phyloP scores from a whole-genome alignment of 2,329 filamentous ascomycete species.

The Dothiorella sarmentorum region DNA sequence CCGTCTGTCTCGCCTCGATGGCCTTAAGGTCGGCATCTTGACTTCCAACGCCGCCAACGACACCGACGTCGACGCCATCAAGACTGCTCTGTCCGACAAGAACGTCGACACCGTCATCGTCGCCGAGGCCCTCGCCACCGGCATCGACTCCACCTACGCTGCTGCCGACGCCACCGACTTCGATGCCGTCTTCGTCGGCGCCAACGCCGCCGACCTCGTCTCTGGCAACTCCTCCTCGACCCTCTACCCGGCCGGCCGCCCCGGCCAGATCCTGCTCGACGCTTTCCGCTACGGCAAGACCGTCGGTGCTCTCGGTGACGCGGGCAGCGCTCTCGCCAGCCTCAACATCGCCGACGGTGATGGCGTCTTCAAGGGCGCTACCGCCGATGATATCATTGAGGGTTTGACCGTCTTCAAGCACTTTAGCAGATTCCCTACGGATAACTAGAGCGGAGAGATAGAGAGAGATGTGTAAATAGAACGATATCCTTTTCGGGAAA shows the following conservation, averaged over 20 bases:
- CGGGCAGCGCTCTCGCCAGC: constrained; percentile 38
- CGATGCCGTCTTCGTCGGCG: constrained; percentile 60
- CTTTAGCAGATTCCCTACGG: constrained; percentile 59
- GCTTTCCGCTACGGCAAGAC: constrained; percentile 70
- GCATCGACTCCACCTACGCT: constrained; percentile 63
- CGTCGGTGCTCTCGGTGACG: constrained; percentile 56
- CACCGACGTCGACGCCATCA: constrained; percentile 53
- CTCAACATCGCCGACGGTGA: constrained; percentile 43
- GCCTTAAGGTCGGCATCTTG: constrained; percentile 63
- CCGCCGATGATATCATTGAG: constrained; percentile 39
- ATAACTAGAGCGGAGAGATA: constrained; percentile 29
- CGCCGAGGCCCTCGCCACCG: constrained; percentile 53
- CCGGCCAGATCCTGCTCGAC: constrained; percentile 60
- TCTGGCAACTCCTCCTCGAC: constrained; percentile 33
- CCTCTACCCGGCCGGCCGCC: constrained; percentile 62
- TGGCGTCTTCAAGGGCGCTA: constrained; percentile 35
- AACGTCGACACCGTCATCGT: constrained; percentile 60
- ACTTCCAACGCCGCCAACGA: constrained; percentile 46
- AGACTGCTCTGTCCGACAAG: constrained; percentile 45
- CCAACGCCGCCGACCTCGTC: constrained; percentile 56
- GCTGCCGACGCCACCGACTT: constrained; percentile 60
- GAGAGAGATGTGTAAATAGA: neutral
- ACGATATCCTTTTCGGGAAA: no score
- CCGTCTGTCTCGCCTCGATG: constrained; percentile 58
- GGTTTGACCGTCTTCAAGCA: constrained; percentile 66